Evolutionary conservation across 2,329 filamentous ascomycete genomes (phyloP).

Genomic region (Falciphora oryzae): DNA sequence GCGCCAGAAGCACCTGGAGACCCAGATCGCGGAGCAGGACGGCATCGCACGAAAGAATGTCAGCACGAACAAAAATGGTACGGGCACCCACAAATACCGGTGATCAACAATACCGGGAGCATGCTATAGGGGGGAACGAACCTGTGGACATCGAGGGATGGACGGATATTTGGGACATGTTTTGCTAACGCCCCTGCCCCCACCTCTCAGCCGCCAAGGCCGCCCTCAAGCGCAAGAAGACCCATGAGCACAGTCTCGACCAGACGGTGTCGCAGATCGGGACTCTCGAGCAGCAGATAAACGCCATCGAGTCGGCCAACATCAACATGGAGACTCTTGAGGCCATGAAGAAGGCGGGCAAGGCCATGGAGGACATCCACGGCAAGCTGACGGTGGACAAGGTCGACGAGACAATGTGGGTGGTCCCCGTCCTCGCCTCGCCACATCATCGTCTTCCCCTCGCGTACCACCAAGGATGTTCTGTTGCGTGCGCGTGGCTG

Average conservation of each 20-base stretch:
- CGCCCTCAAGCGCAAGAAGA: constrained; percentile 90
- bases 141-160: background rate
- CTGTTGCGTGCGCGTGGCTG: background rate
- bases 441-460: constrained; percentile 7
- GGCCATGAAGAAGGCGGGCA: constrained; percentile 86
- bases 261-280: constrained; percentile 86
- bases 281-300: constrained; percentile 92
- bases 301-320: constrained; percentile 94
- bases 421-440: constrained; percentile 19
- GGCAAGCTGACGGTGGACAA: constrained; percentile 86
- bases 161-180: background rate
- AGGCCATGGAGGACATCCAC: constrained; percentile 92
- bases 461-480: background rate
- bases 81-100: constrained; percentile 23
- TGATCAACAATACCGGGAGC: background rate
- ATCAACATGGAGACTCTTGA: constrained; percentile 96
- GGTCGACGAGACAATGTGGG: constrained; percentile 91
- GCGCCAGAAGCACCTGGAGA: constrained; percentile 84
- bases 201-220: constrained; percentile 69
- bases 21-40: constrained; percentile 91
- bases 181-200: background rate
- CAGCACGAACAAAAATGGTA: constrained; percentile 85
- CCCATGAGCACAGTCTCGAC: constrained; percentile 83
- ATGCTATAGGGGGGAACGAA: constrained; percentile 2
- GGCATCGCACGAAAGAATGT: constrained; percentile 83